Evolutionary conservation across 78 protist genomes (phyloP).

Genomic region (Guillardia theta): DNA sequence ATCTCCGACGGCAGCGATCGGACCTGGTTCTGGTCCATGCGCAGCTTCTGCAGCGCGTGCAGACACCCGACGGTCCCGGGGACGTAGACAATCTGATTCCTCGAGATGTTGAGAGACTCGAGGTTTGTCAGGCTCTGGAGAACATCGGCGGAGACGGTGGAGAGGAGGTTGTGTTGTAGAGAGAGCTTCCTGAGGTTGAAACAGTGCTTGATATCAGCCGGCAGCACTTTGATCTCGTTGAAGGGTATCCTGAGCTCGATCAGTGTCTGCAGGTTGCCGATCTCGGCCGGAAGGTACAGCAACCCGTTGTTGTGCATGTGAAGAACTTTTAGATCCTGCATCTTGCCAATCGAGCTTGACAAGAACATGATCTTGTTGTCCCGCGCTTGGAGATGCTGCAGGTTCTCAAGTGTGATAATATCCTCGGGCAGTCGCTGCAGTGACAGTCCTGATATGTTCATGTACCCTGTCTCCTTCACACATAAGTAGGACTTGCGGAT

Average conservation of each 20-base stretch:
- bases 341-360: background rate
- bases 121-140: background rate
- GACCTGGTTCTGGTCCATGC: constrained; percentile 22
- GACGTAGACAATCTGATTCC: background rate
- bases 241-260: background rate
- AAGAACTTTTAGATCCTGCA: background rate
- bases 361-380: background rate
- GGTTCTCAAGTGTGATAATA: background rate
- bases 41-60: background rate
- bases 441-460: background rate
- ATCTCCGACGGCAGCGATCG: background rate
- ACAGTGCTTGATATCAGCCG: background rate
- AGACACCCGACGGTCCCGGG: background rate
- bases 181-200: background rate
- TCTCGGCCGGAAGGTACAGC: background rate
- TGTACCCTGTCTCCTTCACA: background rate
- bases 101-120: background rate
- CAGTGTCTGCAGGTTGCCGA: background rate
- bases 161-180: background rate
- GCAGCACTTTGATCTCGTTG: background rate
- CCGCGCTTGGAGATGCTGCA: constrained; percentile 14
- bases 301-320: constrained; percentile 32
- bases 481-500: background rate
- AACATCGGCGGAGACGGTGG: background rate
- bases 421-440: background rate